Evolutionary conservation across 2,329 filamentous ascomycete species (phyloP).

Genomic region (Fusarium clavum): DNA sequence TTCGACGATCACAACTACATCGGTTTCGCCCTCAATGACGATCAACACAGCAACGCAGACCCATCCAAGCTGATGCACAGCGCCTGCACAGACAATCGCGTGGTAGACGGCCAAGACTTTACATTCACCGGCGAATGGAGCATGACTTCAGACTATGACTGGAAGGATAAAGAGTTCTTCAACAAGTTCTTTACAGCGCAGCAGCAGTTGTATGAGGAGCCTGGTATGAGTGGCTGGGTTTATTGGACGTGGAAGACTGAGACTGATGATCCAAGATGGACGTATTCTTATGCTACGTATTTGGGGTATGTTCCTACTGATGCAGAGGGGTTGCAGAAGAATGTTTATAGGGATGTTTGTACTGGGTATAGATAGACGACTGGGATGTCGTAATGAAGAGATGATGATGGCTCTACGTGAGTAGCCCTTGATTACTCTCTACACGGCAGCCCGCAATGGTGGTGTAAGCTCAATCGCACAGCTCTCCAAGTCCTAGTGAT

Average conservation of each 20-base stretch:
- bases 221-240: slow-evolving; percentile 33
- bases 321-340: slow-evolving; percentile 30
- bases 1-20: slow-evolving; percentile 40
- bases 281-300: slow-evolving; percentile 31
- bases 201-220: slow-evolving; percentile 35
- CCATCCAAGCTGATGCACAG: slow-evolving; percentile 26
- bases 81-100: slow-evolving; percentile 23
- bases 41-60: neutral
- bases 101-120: slow-evolving; percentile 29
- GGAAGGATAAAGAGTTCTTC: slow-evolving; percentile 27
- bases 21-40: slow-evolving; percentile 14
- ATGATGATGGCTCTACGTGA: too few relatives aligned
- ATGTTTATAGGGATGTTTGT: slow-evolving; percentile 33
- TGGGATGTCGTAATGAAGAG: too few relatives aligned
- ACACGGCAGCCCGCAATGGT: too few relatives aligned
- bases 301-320: slow-evolving; percentile 31
- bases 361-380: slow-evolving; percentile 5
- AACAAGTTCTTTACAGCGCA: slow-evolving; percentile 36
- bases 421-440: too few relatives aligned
- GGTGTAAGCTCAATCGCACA: too few relatives aligned
- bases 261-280: slow-evolving; percentile 32
- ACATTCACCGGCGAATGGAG: slow-evolving; percentile 35
- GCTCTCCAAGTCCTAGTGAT: too few relatives aligned
- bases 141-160: slow-evolving; percentile 28
- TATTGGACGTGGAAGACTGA: slow-evolving; percentile 41